Base-by-base conservation (phyloP, 805 yeast species). In the Saccharomycopsis microspora region DNA sequence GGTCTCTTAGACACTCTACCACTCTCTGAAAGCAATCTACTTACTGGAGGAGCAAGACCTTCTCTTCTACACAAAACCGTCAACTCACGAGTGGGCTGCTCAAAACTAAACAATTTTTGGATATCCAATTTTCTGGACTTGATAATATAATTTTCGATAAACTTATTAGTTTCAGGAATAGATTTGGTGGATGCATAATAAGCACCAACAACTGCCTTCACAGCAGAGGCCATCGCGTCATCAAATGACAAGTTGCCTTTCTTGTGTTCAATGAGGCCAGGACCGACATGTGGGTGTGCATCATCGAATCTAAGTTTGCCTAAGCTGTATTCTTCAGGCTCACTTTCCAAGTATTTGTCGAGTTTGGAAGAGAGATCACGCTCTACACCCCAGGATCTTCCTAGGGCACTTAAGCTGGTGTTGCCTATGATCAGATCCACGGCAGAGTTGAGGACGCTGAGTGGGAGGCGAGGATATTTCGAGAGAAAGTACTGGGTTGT, bases 381-480 rank as follows among this genome's bases (percentile, higher is more conserved):
- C 64, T 87, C 89, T 43, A 93, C 80, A 66, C 98, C 98, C 97
- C 97, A 93, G 19, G 67, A 59, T 57, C 71, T 73, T 35, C 88
- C 96, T 30, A 88, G 68, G 44, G 74, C 75, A 36, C 76, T 68
- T 49, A 93, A 69, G 0, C 87, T 73, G 10, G 70, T 74, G 35
- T 77, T 74, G 3, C 90, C 85, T 59, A 84, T 73, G 60, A 79
- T 85, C 0, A 93, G 74, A 55, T 85, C 82, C 5, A 84, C 80
- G 0, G 95, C 85, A 5, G 80, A 78, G 56, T 80, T 77, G 48
- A 87, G 74, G 31, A 89, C 82, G 5, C 78, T 74, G 52, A 82
- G 73, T 11, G 99, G 98, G 44, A 93, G 71, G 61, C 99, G 77
- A 46, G 99, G 99, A 62, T 88, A 88, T 55, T 75, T 78, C 44